Conservation (phyloP, 148 eudicot species). For the Suaeda aralocaspica region DNA sequence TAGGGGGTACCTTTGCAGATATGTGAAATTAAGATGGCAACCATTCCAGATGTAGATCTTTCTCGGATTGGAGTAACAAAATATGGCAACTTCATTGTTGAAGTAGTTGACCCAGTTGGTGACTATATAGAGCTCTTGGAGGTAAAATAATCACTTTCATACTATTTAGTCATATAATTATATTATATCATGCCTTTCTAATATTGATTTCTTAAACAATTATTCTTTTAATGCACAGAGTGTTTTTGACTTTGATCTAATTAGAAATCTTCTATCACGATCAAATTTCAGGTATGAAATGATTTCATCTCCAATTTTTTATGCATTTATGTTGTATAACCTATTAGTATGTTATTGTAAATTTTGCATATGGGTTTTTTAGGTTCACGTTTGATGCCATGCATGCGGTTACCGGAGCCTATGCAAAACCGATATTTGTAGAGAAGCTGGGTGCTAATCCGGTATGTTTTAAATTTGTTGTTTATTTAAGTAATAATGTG, state of each 20-base stretch:
- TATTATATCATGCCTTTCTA: neutral
- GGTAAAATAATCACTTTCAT: constrained; percentile 36
- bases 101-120: constrained; percentile 93
- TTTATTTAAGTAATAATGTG: constrained; percentile 9
- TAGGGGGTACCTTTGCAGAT: constrained; percentile 52
- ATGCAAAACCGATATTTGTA: constrained; percentile 95
- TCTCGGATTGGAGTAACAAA: constrained; percentile 61
- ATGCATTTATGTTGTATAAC: neutral
- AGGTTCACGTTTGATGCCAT: constrained; percentile 97
- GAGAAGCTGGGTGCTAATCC: constrained; percentile 85
- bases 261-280: constrained; percentile 67
- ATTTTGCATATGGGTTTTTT: constrained; percentile 15
- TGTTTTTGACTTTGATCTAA: constrained; percentile 91
- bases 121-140: constrained; percentile 94
- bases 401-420: constrained; percentile 99
- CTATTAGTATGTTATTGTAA: neutral
- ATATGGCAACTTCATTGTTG: constrained; percentile 76
- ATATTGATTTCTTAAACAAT: neutral
- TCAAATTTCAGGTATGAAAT: constrained; percentile 76
- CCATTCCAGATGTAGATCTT: constrained; percentile 83
- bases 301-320: neutral
- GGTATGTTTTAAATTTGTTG: constrained; percentile 53
- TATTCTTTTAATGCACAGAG: constrained; percentile 44
- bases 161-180: neutral
- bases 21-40: constrained; percentile 87